Evolutionary conservation across 192 early-diverging fungal genomes (phyloP).

Genomic region (Radiomyces spectabilis): DNA sequence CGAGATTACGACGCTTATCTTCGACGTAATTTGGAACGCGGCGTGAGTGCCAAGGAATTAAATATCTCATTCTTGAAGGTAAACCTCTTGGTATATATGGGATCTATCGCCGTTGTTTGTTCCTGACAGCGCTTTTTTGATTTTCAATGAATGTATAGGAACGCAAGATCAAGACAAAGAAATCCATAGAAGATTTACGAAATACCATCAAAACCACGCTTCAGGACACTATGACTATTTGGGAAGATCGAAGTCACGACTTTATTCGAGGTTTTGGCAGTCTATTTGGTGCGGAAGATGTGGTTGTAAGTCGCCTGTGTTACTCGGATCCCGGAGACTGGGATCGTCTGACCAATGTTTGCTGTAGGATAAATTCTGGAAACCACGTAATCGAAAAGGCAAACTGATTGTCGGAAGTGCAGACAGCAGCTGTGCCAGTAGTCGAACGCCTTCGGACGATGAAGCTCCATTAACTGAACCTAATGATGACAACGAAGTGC

Average conservation of each 20-base stretch:
- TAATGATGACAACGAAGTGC: too few species aligned
- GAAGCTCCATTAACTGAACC: too few species aligned
- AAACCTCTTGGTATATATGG: slow-evolving; percentile 2
- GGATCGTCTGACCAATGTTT: background rate
- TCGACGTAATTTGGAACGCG: slow-evolving; percentile 77
- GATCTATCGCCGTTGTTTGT: background rate
- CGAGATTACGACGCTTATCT: slow-evolving; percentile 80
- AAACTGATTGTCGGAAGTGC: background rate
- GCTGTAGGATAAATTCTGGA: slow-evolving; percentile 7
- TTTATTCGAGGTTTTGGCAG: slow-evolving; percentile 62
- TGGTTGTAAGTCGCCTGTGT: slow-evolving; percentile 27
- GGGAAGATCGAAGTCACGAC: slow-evolving; percentile 73
- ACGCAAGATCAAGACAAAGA: slow-evolving; percentile 69
- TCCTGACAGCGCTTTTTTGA: too few species aligned
- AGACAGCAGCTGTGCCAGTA: background rate
- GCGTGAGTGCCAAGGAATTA: slow-evolving; percentile 72
- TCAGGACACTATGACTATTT: slow-evolving; percentile 56
- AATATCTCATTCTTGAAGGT: slow-evolving; percentile 77
- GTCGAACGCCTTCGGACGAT: background rate
- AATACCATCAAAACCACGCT: slow-evolving; percentile 62
- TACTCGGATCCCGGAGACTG: background rate
- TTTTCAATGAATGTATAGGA: slow-evolving; percentile 28
- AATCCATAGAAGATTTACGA: slow-evolving; percentile 62
- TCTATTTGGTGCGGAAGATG: slow-evolving; percentile 56
- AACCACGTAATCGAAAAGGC: background rate